Evolutionary conservation across 176 grass and related monocot genomes (phyloP), one percentile per base, ranked within the genome.

Genomic region (Oryza glaberrima): DNA sequence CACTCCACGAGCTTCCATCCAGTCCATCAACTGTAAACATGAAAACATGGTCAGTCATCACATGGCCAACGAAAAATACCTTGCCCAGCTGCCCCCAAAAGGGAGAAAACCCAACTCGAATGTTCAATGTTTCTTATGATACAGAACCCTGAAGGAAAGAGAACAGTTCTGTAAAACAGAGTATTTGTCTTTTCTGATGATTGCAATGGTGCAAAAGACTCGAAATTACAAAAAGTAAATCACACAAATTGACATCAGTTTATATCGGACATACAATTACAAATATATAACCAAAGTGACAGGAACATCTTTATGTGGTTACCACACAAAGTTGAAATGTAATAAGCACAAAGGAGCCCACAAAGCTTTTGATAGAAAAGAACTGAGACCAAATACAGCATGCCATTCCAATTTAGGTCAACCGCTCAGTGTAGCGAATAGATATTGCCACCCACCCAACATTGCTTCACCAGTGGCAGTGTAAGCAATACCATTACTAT

Each of bases 21-120:
- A 94, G 4, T 94, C 92, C 63, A 91, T 81, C 47, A 94, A 34
- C 81, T 87, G 72, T 41, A 17, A 36, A 85, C 69, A 89, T 36
- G 32, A 67, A 23, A 88, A 36, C 2, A 67, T 17, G 8, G 14
- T 26, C 52, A 75, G 34, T 58, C 19, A 56, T 70, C 40, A 70
- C 52, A 52, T 20, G 28, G 32, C 47, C 41, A 69, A 58, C 8
- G 45, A 64, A 63, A 72, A 60, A 23, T 77, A 10, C 66, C 5
- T 64, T 56, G 1, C 52, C 16, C 52, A 17, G 4, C 6, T 56
- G 5, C 2, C 30, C 8, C 8, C 36, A 22, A 85, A 77, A 15
- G 2, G 7, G 15, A 82, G 16, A 82, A 61, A 20, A 34, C 9
- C 11, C 43, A 67, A 72, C 26, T 13, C 35, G 16, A 81, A 71